Evolutionary conservation across 257 asterid species (phyloP), one percentile per base, ranked within the genome.

Genomic region (Scutellaria galericulata): DNA sequence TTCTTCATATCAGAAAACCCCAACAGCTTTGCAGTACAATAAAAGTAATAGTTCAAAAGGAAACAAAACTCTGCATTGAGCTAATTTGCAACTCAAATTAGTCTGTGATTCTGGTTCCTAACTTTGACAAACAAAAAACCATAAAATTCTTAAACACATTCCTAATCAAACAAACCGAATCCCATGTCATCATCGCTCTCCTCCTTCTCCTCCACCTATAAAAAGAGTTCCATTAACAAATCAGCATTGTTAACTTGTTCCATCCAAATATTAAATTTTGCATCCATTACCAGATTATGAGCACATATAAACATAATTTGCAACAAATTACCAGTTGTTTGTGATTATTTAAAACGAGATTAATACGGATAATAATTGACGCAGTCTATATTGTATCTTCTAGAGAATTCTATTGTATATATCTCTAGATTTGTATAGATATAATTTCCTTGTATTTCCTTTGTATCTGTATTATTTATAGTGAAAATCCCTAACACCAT

Each of bases 151-250:
- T 42, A 14, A 40, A 39, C 53, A 5, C 0, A 9, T 18, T 7
- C 80, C 72, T 81, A 83, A 71, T 83, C 91, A n/a, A 86, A 86
- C 79, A 83, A 80, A 75, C 84, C 65, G 73, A 86, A 83, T 1
- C 85, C 87, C 88, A 81, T 79, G 37, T 86, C 88, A 0, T 86
- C 88, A 4, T 86, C 88, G 40, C 85, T 81, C 68, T 83, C 91
- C 53, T 86, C 91, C 74, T 83, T 86, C 7, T 82, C 68, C 64
- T 86, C 88, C 75, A 82, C 88, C 91, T 86, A 83, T 44, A 5
- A 20, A 63, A 37, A 71, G 64, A 14, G 39, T 3, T 40, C 35
- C 15, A 14, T 31, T 48, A 7, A 35, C 46, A 62, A 35, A 62
- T 22, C 11, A 60, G 14, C 10, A 67, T 14, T 6, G 12, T 40